phyloP scores from a whole-genome alignment of 2,329 filamentous ascomycete genomes.

The Xylariaceae sp. region DNA sequence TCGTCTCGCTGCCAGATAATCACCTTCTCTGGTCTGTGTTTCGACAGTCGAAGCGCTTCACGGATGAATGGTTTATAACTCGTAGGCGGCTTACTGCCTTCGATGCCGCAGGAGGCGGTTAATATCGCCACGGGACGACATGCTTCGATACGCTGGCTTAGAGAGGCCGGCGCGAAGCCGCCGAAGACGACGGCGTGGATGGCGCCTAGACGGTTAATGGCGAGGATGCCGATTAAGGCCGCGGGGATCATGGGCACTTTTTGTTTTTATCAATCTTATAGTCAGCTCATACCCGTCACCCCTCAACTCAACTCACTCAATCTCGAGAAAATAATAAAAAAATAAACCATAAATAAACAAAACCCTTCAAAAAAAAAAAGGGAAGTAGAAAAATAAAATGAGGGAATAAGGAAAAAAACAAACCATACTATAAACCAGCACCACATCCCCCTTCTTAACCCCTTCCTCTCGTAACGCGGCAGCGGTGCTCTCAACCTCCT shows the following conservation, averaged over 20 bases:
- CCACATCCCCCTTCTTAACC: constrained; percentile 75
- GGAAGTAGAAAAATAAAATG: not conserved
- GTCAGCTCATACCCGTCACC: not conserved
- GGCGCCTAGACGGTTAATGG: constrained; percentile 73
- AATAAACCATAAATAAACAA: no score
- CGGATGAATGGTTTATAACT: constrained; percentile 73
- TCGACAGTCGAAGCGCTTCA: constrained; percentile 61
- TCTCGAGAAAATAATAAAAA: not conserved
- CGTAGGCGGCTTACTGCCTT: constrained; percentile 73
- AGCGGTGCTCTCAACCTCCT: constrained; percentile 75
- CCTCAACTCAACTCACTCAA: not conserved
- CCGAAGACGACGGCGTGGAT: constrained; percentile 92
- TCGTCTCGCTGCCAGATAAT: constrained; percentile 82
- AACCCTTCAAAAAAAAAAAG: not conserved
- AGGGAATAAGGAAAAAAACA: not conserved
- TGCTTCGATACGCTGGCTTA: constrained; percentile 85
- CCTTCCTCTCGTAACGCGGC: constrained; percentile 78
- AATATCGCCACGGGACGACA: constrained; percentile 70
- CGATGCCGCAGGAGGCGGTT: constrained; percentile 88
- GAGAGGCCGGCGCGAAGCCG: constrained; percentile 73
- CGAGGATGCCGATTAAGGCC: constrained; percentile 79
- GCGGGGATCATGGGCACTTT: constrained; percentile 92
- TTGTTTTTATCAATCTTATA: constrained; percentile 10
- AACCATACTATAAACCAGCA: constrained; percentile 75
- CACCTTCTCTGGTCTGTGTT: constrained; percentile 65